Evolutionary conservation across 2,329 filamentous ascomycete species (phyloP).

Genomic region (Penicillium decumbens): DNA sequence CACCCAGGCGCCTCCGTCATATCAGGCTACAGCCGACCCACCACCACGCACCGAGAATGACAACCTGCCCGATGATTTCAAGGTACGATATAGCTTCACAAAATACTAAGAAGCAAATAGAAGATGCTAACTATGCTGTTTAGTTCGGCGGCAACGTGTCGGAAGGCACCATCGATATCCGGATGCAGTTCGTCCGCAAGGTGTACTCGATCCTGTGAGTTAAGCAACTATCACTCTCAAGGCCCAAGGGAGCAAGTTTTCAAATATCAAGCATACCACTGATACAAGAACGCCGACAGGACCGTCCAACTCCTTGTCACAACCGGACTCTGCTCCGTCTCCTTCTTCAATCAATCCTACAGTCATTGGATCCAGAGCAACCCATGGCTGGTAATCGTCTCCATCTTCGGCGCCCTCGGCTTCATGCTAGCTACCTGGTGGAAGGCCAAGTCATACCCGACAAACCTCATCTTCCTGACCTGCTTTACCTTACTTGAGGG

Average conservation of each 20-base stretch:
- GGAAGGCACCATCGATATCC: slow-evolving; percentile 90
- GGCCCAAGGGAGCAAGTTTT: not conserved
- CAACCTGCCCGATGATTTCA: slow-evolving; percentile 95
- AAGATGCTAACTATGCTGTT: slow-evolving; percentile 12
- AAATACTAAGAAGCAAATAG: not conserved
- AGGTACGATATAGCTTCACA: slow-evolving; percentile 49
- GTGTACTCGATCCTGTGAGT: slow-evolving; percentile 87
- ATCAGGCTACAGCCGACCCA: slow-evolving; percentile 58
- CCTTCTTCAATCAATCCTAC: slow-evolving; percentile 78
- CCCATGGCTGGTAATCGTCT: slow-evolving; percentile 77
- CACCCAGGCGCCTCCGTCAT: slow-evolving; percentile 77
- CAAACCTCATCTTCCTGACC: slow-evolving; percentile 85
- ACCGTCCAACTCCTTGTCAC: slow-evolving; percentile 91
- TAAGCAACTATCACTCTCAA: not conserved
- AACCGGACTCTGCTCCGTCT: slow-evolving; percentile 71
- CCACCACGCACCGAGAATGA: slow-evolving; percentile 72
- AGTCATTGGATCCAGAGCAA: slow-evolving; percentile 82
- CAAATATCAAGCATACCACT: not conserved
- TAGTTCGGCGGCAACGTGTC: slow-evolving; percentile 89
- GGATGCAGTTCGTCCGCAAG: slow-evolving; percentile 95
- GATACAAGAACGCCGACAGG: slow-evolving; percentile 30
- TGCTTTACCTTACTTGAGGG: slow-evolving; percentile 90
- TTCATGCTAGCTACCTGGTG: slow-evolving; percentile 88
- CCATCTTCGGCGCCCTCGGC: slow-evolving; percentile 74
- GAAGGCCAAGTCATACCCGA: slow-evolving; percentile 93